Base-by-base conservation (phyloP, 2,329 filamentous ascomycete species). In the Fusarium sp. region DNA sequence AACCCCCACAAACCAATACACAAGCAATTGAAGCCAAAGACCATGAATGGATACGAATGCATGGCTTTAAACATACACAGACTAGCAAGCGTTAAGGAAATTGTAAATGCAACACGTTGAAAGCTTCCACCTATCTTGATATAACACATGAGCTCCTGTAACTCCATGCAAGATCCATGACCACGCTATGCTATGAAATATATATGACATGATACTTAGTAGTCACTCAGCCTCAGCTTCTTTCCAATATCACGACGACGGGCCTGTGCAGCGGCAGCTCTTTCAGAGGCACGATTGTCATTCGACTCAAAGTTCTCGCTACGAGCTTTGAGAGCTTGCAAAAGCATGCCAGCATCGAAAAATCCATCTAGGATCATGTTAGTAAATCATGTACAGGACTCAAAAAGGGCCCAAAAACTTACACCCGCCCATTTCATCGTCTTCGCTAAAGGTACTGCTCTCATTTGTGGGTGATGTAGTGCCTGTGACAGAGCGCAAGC, bases 261-360 rank as follows among this genome's bases (percentile, higher is more conserved):
- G 8, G 86, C 85, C 60, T 85, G 83, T 42, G 86, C 86, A 6
- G 85, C 85, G 7, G 89, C 88, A 12, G 89, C 89, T 58, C 87
- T 83, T 72, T 90, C 88, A 44, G 85, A 85, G 2, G 84, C 78
- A 71, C 85, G 88, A 11, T 80, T 80, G 65, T 88, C 86, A 42
- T 80, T 82, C 4, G 80, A 74, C 54, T 88, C 85, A 8, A 82
- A 78, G 6, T 81, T 83, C 58, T 88, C 84, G 16, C 86, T 85
- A 51, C 91, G 87, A 4, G 90, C 91, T 77, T 94, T 94, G 60
- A 97, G 88, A 2, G 94, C 93, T 78, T 97, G 92, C 26, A 96
- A 84, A 7, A 97, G 87, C 93, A 97, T 97, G 15, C 95, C 95
- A 1, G 95, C 94, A 77, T 98, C 95, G 81, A 98, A 98, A 84